Base-by-base conservation (phyloP, 805 yeast genomes). In the Cyberlindnera maclurae region DNA sequence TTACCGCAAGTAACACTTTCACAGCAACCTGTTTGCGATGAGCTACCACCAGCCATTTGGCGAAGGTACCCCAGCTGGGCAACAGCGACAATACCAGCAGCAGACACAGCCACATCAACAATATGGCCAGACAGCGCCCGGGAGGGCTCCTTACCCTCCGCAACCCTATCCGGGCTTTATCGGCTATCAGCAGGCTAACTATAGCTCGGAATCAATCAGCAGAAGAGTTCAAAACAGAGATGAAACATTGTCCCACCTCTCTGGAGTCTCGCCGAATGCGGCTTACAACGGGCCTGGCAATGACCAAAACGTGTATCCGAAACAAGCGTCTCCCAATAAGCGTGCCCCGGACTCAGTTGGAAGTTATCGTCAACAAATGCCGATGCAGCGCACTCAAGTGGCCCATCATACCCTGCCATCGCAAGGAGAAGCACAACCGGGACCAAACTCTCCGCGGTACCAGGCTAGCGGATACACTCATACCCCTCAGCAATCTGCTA, bases 151-250 rank as follows among this genome's bases (percentile, higher is more conserved):
- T 2, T 47, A 47, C 18, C 52, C 52, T n/a, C 31, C 38, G 6
- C 29, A 37, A 16, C 50, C 48, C 4, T 47, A 40, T 24, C 52
- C 52, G 1, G 49, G 46, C 4, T 43, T 40, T 16, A 10, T 34
- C 3, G 33, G 30, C 34, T 31, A 41, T 34, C 47, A 43, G 8
- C 16, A 26, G 6, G 17, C 34, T n/a, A 45, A 44, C 28, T 32
- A 36, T 8, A 45, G 50, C 26, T 34, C 51, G 4, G 51, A 46
- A 13, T 47, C 51, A 7, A 22, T 47, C 5, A 34, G 37, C 4
- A 36, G 38, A 20, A 34, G 42, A n/a, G 35, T 47, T 8, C 26
- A 26, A 20, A 40, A 40, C 22, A 43, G 44, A 33, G 46, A 41
- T 13, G 44, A 42, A 16, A 32, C 43, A 36, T 6, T 13, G 29